phyloP scores from a whole-genome alignment of 202 grass and related monocot genomes.

The Brachypodium distachyon region DNA sequence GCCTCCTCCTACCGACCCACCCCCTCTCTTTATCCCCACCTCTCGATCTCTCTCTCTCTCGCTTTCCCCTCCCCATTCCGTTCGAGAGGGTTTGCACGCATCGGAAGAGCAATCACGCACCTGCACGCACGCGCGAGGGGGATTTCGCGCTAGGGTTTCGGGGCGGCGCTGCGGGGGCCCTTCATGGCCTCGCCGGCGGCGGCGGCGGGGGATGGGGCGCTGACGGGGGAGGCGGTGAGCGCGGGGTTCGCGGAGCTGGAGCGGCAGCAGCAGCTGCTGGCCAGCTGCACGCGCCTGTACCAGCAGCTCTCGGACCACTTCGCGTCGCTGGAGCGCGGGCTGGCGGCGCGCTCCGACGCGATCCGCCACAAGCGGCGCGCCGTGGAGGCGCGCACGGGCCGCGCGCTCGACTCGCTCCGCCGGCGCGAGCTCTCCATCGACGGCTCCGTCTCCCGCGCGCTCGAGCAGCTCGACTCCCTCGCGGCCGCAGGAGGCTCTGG shows the following conservation, averaged over 20 bases:
- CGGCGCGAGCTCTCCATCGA: conserved; percentile 56
- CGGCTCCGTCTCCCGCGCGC: conserved; percentile 30
- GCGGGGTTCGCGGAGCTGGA: conserved; percentile 80
- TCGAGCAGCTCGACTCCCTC: conserved; percentile 39
- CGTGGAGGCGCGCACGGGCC: conserved; percentile 43
- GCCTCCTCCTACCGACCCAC: background rate
- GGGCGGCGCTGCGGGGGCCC: background rate
- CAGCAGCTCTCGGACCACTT: conserved; percentile 91
- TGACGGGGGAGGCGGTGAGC: conserved; percentile 37
- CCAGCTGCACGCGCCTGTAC: conserved; percentile 78
- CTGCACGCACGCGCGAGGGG: background rate
- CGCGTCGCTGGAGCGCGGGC: conserved; percentile 52
- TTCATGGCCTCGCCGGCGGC: conserved; percentile 1
- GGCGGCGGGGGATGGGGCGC: background rate
- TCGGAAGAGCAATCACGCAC: no score
- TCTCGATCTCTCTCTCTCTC: background rate
- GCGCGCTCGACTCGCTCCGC: conserved; percentile 32
- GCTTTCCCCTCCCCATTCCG: background rate
- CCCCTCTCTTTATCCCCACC: background rate
- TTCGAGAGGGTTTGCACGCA: background rate
- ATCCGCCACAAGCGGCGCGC: conserved; percentile 46
- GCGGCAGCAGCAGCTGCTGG: conserved; percentile 76
- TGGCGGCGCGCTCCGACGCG: conserved; percentile 48
- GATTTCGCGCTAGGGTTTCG: conserved; percentile 27
- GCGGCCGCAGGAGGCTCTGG: background rate